phyloP scores from a whole-genome alignment of 2,329 filamentous ascomycete genomes.

The Laburnicola sp. region DNA sequence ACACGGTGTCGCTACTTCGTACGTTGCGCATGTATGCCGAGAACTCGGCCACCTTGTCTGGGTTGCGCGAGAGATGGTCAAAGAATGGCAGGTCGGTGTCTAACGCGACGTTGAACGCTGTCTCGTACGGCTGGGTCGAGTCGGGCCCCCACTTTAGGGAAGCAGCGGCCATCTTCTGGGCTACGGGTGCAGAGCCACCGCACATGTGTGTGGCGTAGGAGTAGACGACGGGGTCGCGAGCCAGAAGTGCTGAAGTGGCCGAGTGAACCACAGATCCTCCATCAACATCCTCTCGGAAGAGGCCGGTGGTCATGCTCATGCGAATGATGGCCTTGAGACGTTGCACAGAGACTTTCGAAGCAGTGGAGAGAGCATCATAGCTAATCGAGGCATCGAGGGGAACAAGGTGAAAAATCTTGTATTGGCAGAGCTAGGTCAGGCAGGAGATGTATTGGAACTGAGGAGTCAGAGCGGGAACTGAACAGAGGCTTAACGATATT shows the following conservation, averaged over 20 bases:
- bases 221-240: not conserved
- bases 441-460: constrained; percentile 12
- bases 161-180: constrained; percentile 4
- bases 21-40: constrained; percentile 11
- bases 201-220: constrained; percentile 5
- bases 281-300: constrained; percentile 8
- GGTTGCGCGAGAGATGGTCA: constrained; percentile 1
- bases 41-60: constrained; percentile 4
- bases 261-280: constrained; percentile 1
- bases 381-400: constrained; percentile 6
- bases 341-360: constrained; percentile 1
- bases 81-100: constrained; percentile 12
- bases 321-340: constrained; percentile 5
- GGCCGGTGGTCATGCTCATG: constrained; percentile 5
- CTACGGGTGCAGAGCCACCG: constrained; percentile 3
- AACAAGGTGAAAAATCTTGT: constrained; percentile 9
- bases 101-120: constrained; percentile 11
- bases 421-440: constrained; percentile 9
- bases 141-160: not conserved
- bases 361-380: constrained; percentile 5
- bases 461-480: not conserved
- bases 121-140: constrained; percentile 1
- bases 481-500: constrained; percentile 2
- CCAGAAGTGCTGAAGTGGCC: constrained; percentile 7
- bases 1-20: constrained; percentile 2